These are phyloP conservation scores for Xylariaceae sp. DNA, from an alignment of 2,329 filamentous ascomycete species.

Conservation along the genomic window DNA sequence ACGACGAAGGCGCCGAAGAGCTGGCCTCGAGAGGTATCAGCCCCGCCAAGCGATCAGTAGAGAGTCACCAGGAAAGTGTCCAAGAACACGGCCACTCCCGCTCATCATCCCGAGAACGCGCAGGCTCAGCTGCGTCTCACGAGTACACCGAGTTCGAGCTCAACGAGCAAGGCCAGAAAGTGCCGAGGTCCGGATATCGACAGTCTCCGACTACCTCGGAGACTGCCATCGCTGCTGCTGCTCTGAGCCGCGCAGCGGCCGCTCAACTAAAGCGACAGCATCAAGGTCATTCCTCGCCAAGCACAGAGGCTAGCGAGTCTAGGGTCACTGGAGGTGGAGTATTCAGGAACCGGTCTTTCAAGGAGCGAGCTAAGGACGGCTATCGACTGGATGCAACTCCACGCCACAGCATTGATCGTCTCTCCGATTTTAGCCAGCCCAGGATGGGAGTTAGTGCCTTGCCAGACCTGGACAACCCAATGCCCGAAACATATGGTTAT, in stretches of 20 bases:
- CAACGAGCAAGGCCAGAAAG: slow-evolving; percentile 50
- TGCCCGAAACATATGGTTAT: slow-evolving; percentile 65
- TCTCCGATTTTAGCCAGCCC: slow-evolving; percentile 43
- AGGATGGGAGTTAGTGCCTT: slow-evolving; percentile 62
- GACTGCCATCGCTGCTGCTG: slow-evolving; percentile 49
- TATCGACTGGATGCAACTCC: slow-evolving; percentile 48
- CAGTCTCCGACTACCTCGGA: slow-evolving; percentile 50
- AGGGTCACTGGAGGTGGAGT: slow-evolving; percentile 44
- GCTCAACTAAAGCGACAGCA: slow-evolving; percentile 44
- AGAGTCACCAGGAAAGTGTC: slow-evolving; percentile 29
- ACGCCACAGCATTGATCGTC: slow-evolving; percentile 50
- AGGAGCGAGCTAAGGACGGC: slow-evolving; percentile 53
- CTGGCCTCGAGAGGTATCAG: slow-evolving; percentile 26
- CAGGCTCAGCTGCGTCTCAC: slow-evolving; percentile 27
- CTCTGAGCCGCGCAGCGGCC: slow-evolving; percentile 42
- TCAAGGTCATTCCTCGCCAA: slow-evolving; percentile 30
- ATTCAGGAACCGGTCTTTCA: slow-evolving; percentile 56
- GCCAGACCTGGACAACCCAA: slow-evolving; percentile 60
- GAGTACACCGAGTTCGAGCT: slow-evolving; percentile 50
- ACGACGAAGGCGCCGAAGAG: slow-evolving; percentile 14
- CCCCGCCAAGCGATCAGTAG: slow-evolving; percentile 33
- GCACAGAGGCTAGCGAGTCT: slow-evolving; percentile 26
- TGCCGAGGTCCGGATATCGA: slow-evolving; percentile 35
- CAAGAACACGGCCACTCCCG: slow-evolving; percentile 35
- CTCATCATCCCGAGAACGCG: slow-evolving; percentile 19